Conservation (phyloP, 2,329 filamentous ascomycete species). For the Epichloe sylvatica region DNA sequence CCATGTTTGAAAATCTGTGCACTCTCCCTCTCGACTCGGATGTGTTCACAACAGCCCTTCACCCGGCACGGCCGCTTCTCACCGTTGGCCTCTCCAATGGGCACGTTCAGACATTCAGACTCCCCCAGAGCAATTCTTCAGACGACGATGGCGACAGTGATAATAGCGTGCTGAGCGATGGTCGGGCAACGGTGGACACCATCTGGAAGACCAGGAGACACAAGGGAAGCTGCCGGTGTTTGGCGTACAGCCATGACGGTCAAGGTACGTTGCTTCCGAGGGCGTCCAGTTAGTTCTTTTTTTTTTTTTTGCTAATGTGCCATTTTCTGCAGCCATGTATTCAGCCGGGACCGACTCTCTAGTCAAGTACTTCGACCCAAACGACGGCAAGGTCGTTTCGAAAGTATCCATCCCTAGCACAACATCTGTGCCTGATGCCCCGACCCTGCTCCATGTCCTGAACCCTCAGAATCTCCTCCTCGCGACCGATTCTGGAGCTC, state of each 20-base stretch:
- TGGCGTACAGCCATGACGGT: slow-evolving; percentile 70
- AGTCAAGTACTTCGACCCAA: slow-evolving; percentile 43
- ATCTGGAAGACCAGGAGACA: slow-evolving; percentile 80
- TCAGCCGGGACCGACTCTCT: slow-evolving; percentile 49
- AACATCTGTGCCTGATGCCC: slow-evolving; percentile 48
- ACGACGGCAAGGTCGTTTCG: slow-evolving; percentile 54
- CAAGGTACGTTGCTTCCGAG: slow-evolving; percentile 36
- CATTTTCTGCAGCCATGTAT: slow-evolving; percentile 34
- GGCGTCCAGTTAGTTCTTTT: not conserved
- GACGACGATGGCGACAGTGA: slow-evolving; percentile 38
- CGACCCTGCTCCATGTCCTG: slow-evolving; percentile 67
- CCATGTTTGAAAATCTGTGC: slow-evolving; percentile 86
- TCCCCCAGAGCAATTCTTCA: slow-evolving; percentile 44
- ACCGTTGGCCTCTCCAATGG: slow-evolving; percentile 75
- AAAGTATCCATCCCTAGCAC: slow-evolving; percentile 64
- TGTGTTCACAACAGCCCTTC: slow-evolving; percentile 76
- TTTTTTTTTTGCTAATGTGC: not conserved
- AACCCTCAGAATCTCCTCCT: slow-evolving; percentile 81
- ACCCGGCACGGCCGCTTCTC: slow-evolving; percentile 71
- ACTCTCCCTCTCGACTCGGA: slow-evolving; percentile 75
- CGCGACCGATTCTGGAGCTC: slow-evolving; percentile 74
- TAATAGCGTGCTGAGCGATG: slow-evolving; percentile 39
- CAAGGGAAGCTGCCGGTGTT: slow-evolving; percentile 79
- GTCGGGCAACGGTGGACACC: slow-evolving; percentile 64
- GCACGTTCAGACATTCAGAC: slow-evolving; percentile 70